Conservation (phyloP, 345 rosid species). For the Trapa incisa region DNA sequence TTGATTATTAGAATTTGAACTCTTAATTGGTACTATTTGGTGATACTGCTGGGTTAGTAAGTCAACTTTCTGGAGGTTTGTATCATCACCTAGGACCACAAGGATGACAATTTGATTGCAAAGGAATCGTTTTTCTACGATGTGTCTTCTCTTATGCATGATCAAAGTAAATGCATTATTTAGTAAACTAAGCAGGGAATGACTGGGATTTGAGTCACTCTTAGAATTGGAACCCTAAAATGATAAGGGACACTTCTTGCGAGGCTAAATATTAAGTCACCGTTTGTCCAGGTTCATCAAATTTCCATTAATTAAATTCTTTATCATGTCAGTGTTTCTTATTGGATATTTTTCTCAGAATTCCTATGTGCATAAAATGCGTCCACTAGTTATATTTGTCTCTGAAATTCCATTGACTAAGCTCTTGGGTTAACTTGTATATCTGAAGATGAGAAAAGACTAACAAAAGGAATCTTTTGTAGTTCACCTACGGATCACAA, state of each 20-base stretch:
- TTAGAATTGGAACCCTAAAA: not conserved
- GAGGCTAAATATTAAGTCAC: not conserved
- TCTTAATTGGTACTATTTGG: not conserved
- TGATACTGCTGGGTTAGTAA: not conserved
- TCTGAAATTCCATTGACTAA: not conserved
- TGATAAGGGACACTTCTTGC: not conserved
- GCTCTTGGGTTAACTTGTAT: slow-evolving; percentile 1
- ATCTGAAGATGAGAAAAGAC: slow-evolving; percentile 9
- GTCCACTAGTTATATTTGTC: not conserved
- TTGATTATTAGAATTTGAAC: not conserved
- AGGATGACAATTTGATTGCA: not conserved
- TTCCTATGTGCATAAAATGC: not conserved
- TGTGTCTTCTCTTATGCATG: not conserved
- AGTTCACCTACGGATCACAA: slow-evolving; percentile 61
- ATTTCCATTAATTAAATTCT: not conserved
- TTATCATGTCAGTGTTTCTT: not conserved
- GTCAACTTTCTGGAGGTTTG: not conserved
- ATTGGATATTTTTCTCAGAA: not conserved
- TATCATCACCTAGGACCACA: not conserved
- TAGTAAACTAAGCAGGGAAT: not conserved
- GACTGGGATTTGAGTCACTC: not conserved
- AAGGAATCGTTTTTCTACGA: not conserved
- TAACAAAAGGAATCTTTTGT: slow-evolving; percentile 14
- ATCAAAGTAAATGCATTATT: not conserved
- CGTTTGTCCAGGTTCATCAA: not conserved